These are phyloP conservation scores for Kokia cookei DNA, from an alignment of 441 rosid genomes.

Conservation along the genomic window DNA sequence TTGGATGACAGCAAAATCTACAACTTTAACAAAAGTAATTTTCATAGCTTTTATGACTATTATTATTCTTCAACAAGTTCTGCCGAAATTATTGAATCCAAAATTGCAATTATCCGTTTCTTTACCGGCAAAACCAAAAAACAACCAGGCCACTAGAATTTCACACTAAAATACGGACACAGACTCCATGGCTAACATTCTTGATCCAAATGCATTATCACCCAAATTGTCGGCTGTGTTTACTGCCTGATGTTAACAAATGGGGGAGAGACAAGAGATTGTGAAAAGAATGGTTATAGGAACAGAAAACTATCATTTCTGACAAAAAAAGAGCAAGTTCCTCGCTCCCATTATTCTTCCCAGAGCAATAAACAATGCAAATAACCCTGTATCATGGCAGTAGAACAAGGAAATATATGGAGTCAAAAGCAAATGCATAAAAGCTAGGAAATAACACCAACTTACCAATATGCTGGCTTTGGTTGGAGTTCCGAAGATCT, in stretches of 20 bases:
- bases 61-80: neutral
- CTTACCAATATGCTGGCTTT: neutral
- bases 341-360: slow-evolving; percentile 18
- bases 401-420: slow-evolving; percentile 4
- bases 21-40: neutral
- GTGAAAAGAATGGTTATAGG: neutral
- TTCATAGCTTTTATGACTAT: neutral
- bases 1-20: neutral
- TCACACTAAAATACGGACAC: too few relatives aligned
- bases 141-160: neutral
- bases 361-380: slow-evolving; percentile 20
- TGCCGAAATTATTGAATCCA: neutral
- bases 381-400: slow-evolving; percentile 12
- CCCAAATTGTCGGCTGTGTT: neutral
- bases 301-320: slow-evolving; percentile 4
- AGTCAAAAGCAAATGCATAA: neutral
- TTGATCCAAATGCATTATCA: neutral
- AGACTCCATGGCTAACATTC: neutral
- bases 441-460: neutral
- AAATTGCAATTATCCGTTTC: neutral
- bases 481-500: slow-evolving; percentile 8
- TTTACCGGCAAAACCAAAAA: neutral
- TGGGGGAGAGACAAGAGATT: neutral
- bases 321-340: slow-evolving; percentile 1
- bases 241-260: neutral